Evolutionary conservation across 768 basidiomycete species (phyloP).

Genomic region (Rubroboletus pulcherrimus): DNA sequence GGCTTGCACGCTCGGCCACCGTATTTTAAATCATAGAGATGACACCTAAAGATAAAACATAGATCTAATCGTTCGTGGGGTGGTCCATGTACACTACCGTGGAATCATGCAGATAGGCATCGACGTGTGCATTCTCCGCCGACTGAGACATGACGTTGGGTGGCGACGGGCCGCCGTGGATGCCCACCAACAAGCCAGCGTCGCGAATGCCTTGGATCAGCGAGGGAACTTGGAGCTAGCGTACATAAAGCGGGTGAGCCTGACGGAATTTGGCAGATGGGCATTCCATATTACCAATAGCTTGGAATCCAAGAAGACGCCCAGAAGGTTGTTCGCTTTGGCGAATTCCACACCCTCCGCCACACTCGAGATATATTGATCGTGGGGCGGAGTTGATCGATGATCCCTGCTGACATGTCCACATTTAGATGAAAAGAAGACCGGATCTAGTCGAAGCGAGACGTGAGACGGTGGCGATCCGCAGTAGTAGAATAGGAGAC

Average conservation of each 20-base stretch:
- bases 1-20: slow-evolving; percentile 16
- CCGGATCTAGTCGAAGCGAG: slow-evolving; percentile 63
- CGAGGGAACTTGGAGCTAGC: slow-evolving; percentile 77
- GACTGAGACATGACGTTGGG: slow-evolving; percentile 35
- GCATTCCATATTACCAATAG: slow-evolving; percentile 59
- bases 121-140: slow-evolving; percentile 50
- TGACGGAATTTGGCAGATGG: slow-evolving; percentile 6
- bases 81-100: slow-evolving; percentile 67
- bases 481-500: slow-evolving; percentile 15
- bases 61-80: slow-evolving; percentile 44
- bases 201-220: slow-evolving; percentile 86
- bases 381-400: slow-evolving; percentile 38
- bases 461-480: slow-evolving; percentile 20
- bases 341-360: slow-evolving; percentile 92
- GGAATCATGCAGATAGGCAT: slow-evolving; percentile 65
- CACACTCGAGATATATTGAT: slow-evolving; percentile 61
- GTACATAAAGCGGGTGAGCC: slow-evolving; percentile 11
- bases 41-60: slow-evolving; percentile 20
- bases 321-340: slow-evolving; percentile 87
- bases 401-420: slow-evolving; percentile 50
- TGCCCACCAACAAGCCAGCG: slow-evolving; percentile 81
- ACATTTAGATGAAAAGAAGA: slow-evolving; percentile 90
- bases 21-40: slow-evolving; percentile 26
- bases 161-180: slow-evolving; percentile 60
- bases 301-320: slow-evolving; percentile 83